Percentiles rank a stretch among this genome's conserved stretches.
Evolutionary conservation across 169 alveolate species (phyloP).

Genomic region (Eimeria sp.): DNA sequence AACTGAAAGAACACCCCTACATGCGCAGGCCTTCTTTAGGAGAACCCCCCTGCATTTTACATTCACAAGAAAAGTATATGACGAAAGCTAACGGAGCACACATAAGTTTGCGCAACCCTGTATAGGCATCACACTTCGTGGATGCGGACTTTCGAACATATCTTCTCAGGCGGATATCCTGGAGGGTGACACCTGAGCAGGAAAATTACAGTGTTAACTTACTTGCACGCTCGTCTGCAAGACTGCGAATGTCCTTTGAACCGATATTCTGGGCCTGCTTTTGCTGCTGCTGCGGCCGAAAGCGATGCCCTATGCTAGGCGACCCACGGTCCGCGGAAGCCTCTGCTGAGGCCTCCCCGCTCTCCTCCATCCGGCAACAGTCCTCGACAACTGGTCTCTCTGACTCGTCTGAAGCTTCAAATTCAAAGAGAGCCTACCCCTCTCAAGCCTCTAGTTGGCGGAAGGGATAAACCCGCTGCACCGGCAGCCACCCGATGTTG

Average conservation of each 20-base stretch:
- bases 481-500: neutral
- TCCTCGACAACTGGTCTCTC: neutral
- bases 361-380: slow-evolving; percentile 76
- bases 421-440: neutral
- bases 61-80: neutral
- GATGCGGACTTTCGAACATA: neutral
- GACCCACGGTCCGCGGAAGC: slow-evolving; percentile 70
- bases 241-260: slow-evolving; percentile 21
- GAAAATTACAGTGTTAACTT: neutral
- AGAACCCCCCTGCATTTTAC: neutral
- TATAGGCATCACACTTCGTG: neutral
- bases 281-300: slow-evolving; percentile 62
- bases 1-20: neutral
- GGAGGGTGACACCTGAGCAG: neutral
- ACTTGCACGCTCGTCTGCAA: slow-evolving; percentile 67
- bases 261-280: neutral
- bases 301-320: slow-evolving; percentile 22
- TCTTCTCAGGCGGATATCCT: no score
- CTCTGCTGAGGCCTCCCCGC: slow-evolving; percentile 78
- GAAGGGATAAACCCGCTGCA: neutral
- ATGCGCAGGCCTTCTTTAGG: neutral
- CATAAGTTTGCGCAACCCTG: neutral
- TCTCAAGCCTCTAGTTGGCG: neutral
- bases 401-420: neutral
- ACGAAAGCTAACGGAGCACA: neutral